A percentile compares a stretch with the other conserved stretches of the same genome.
Evolutionary conservation across 2,329 filamentous ascomycete species (phyloP).

Genomic region (Fusarium oligoseptatum): DNA sequence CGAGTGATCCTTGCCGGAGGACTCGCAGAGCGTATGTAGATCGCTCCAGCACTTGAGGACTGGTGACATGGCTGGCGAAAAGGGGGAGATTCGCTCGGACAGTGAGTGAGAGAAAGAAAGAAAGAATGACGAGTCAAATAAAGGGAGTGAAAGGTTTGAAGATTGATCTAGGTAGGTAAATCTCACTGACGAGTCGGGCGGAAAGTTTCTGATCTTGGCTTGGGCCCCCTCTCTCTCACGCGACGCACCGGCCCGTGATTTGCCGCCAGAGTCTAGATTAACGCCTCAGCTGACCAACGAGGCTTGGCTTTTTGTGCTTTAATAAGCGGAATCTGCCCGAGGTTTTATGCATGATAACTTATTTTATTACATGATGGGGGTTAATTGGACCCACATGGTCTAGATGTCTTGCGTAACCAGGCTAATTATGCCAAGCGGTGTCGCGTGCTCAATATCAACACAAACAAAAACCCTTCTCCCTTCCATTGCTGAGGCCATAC

Average conservation of each 20-base stretch:
- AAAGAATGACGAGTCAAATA: background rate
- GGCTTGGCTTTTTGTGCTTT: constrained; percentile 4
- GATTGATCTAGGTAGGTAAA: background rate
- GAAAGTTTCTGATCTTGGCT: background rate
- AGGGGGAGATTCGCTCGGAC: background rate
- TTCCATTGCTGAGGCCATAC: background rate
- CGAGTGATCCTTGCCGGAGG: background rate
- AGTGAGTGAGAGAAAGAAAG: background rate
- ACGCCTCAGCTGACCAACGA: constrained; percentile 2
- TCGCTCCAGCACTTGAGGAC: constrained; percentile 1
- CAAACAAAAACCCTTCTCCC: background rate
- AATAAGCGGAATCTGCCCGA: constrained; percentile 3
- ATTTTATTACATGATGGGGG: background rate
- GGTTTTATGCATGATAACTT: background rate
- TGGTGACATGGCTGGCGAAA: background rate
- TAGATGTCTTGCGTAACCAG: background rate
- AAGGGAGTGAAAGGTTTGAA: background rate
- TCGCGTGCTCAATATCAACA: background rate
- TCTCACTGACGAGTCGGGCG: background rate
- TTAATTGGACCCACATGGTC: background rate
- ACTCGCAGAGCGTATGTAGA: background rate
- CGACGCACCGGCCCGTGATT: background rate
- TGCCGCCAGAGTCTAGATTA: background rate
- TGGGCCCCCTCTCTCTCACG: background rate
- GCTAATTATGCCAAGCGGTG: background rate